Conservation (phyloP, 2,329 filamentous ascomycete genomes). For the Fusarium sp. region DNA sequence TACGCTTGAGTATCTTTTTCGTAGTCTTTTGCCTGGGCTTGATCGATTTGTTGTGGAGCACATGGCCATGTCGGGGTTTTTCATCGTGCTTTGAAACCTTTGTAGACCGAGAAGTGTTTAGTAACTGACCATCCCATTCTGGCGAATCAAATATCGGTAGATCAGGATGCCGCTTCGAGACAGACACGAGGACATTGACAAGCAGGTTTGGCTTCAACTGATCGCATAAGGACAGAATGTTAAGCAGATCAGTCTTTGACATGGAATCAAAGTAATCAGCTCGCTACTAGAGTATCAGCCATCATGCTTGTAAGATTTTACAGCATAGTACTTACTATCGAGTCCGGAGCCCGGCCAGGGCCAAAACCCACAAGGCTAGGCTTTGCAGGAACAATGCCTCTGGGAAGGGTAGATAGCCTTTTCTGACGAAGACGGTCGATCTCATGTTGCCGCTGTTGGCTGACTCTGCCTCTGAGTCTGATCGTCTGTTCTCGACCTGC, state of each 20-base stretch:
- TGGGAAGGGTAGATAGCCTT: conserved; percentile 51
- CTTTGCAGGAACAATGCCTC: conserved; percentile 52
- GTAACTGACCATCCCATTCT: conserved; percentile 53
- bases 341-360: conserved; percentile 51
- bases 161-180: conserved; percentile 58
- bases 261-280: conserved; percentile 56
- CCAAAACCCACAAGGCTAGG: conserved; percentile 56
- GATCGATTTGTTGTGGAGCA: conserved; percentile 43
- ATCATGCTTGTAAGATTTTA: background rate
- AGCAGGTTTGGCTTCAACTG: conserved; percentile 58
- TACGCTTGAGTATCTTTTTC: conserved; percentile 52
- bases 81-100: conserved; percentile 34
- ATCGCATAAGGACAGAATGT: conserved; percentile 57
- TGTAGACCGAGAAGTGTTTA: conserved; percentile 23
- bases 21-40: conserved; percentile 51
- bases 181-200: conserved; percentile 57
- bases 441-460: conserved; percentile 42
- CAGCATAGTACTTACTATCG: conserved; percentile 50
- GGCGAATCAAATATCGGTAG: conserved; percentile 59
- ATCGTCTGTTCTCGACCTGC: conserved; percentile 13
- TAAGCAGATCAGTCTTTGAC: conserved; percentile 55
- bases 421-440: conserved; percentile 51
- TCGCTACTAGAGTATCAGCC: conserved; percentile 47
- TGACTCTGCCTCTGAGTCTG: conserved; percentile 30
- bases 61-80: conserved; percentile 51